These are phyloP conservation scores for Beauveria australis DNA, from an alignment of 2,329 filamentous ascomycete genomes.

Conservation along the genomic window DNA sequence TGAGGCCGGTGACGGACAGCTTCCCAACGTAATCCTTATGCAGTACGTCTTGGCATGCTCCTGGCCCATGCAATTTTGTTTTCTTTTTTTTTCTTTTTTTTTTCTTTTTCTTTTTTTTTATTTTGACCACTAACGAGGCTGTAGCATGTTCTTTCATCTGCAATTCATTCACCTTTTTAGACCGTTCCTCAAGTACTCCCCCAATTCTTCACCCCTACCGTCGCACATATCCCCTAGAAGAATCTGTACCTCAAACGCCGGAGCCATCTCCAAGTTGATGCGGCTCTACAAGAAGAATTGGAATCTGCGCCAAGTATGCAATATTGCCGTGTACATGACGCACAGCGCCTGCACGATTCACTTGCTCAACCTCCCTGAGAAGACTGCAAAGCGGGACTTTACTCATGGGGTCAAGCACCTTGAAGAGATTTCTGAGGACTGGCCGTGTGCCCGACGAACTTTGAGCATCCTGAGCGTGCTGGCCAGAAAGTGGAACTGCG, in stretches of 20 bases:
- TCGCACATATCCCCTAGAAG: constrained; percentile 82
- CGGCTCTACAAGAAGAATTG: constrained; percentile 89
- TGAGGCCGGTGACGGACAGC: constrained; percentile 78
- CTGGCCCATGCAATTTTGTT: not conserved
- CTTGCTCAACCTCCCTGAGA: constrained; percentile 84
- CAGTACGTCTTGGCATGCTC: constrained; percentile 57
- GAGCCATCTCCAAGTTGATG: constrained; percentile 86
- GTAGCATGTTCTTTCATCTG: constrained; percentile 93
- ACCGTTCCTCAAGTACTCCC: constrained; percentile 87
- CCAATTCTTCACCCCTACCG: constrained; percentile 72
- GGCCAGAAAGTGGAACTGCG: constrained; percentile 81
- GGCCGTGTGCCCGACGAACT: constrained; percentile 81
- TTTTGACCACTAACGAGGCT: constrained; percentile 16
- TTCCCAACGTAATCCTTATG: constrained; percentile 70
- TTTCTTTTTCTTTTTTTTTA: too few relatives aligned
- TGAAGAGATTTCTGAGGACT: constrained; percentile 92
- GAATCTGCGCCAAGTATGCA: constrained; percentile 87
- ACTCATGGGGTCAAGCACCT: constrained; percentile 84
- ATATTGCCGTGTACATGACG: constrained; percentile 90
- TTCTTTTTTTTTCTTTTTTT: too few relatives aligned
- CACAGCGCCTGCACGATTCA: constrained; percentile 95
- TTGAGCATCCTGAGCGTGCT: constrained; percentile 78
- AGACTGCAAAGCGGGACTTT: constrained; percentile 81
- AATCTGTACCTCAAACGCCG: constrained; percentile 82
- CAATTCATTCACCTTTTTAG: constrained; percentile 94